Evolutionary conservation across 2,329 filamentous ascomycete species (phyloP), one percentile per base, ranked within the genome.

Genomic region (Aspergillus uvarum): DNA sequence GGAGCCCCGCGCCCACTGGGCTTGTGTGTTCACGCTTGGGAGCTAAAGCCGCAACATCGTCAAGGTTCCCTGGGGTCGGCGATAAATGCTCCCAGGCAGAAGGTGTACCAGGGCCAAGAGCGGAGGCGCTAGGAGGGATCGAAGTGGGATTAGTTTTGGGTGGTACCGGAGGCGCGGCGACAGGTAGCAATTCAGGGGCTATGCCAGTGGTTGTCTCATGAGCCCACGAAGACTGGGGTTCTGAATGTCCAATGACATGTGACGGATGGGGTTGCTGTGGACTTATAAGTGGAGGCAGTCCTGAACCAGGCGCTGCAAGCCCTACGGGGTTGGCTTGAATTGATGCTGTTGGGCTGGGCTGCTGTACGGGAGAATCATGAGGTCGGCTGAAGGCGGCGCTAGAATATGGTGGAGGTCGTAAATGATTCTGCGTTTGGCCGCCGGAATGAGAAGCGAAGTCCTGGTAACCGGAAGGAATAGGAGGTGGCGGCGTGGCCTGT

Each of bases 31-130:
- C 59, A 24, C 54, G 62, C 49, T 63, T 67, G 11, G 64, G 60
- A 22, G 64, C 65, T 35, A 71, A 72, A 51, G 63, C 65, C 19
- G 65, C 59, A 11, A 64, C 59, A 61, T 79, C 77, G 56, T 80
- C 76, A 47, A 79, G 65, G 22, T 76, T 70, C 26, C 71, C 75
- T 7, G 70, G 68, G 7, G 67, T 66, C n/a, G 70, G 67, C 5
- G 69, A 68, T 58, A 79, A 72, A 64, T 80, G 75, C 61, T 81
- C 79, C 80, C 79, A 81, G 60, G 81, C 80, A 4, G 80, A 81
- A 4, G 79, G 80, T 1, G 74, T 73, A 4, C 78, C 77, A 48
- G 66, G 65, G 1, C 78, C 78, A 35, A 81, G 63, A 12, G 75
- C 76, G 47, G 78, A 77, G 29, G 76, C 54, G 51, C 67, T 61